Evolutionary conservation across 192 early-diverging fungal species (phyloP).

Genomic region (Coemansia sp.): DNA sequence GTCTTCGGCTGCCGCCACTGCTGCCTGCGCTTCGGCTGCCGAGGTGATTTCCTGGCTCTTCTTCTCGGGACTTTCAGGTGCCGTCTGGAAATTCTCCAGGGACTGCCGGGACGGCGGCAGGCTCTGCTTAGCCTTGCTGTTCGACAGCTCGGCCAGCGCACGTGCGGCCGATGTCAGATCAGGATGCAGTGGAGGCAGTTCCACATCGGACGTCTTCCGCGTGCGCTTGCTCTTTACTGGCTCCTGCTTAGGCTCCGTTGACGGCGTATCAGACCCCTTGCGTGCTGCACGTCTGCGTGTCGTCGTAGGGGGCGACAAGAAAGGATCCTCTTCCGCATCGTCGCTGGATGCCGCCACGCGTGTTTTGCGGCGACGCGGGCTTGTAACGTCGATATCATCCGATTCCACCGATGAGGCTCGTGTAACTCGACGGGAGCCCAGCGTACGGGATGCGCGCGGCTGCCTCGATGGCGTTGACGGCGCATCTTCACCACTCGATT

Average conservation of each 20-base stretch:
- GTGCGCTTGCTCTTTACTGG: not conserved
- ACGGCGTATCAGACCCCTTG: not conserved
- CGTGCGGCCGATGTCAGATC: constrained; percentile 23
- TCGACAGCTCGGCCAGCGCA: constrained; percentile 20
- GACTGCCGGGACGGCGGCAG: constrained; percentile 13
- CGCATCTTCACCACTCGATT: constrained; percentile 18
- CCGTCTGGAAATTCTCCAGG: constrained; percentile 23
- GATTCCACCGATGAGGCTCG: not conserved
- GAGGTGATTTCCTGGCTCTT: not conserved
- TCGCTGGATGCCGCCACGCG: not conserved
- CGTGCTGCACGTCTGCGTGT: constrained; percentile 15
- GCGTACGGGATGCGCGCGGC: not conserved
- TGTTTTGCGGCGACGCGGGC: not conserved
- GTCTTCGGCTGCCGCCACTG: constrained; percentile 3
- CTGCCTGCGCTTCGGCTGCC: not conserved
- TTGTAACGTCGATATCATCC: not conserved
- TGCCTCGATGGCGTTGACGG: constrained; percentile 9
- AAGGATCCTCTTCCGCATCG: not conserved
- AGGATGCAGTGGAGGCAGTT: constrained; percentile 24
- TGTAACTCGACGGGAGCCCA: not conserved
- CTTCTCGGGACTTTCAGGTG: constrained; percentile 33
- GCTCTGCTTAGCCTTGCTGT: not conserved
- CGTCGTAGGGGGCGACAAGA: constrained; percentile 14
- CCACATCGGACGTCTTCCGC: not conserved
- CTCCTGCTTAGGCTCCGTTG: not conserved